Evolutionary conservation across 176 grass and related monocot genomes (phyloP).

Genomic region (Lolium rigidum): DNA sequence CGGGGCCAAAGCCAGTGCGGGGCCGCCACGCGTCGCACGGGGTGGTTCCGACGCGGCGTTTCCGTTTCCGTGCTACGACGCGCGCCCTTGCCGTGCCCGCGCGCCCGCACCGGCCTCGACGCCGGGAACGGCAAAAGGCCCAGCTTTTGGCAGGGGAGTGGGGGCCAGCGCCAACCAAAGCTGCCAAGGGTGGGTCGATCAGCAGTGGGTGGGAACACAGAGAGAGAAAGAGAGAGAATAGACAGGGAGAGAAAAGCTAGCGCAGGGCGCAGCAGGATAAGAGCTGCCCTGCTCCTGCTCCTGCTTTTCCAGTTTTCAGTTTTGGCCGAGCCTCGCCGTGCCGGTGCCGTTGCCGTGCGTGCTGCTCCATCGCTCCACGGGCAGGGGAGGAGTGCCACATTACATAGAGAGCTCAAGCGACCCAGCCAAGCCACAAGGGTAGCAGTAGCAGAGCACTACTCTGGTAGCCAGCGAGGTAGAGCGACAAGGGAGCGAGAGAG

Average conservation of each 20-base stretch:
- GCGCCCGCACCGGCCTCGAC: neutral
- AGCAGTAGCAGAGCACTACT: no score
- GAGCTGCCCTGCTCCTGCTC: neutral
- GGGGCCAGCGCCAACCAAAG: no score
- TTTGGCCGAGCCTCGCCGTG: neutral
- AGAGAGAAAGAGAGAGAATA: neutral
- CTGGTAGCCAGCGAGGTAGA: no score
- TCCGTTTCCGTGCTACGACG: constrained; percentile 9
- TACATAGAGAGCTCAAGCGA: neutral
- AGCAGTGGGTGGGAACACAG: neutral
- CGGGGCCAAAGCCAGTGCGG: no score
- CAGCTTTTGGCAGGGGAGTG: neutral
- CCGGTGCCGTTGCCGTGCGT: no score
- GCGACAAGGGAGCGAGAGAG: no score
- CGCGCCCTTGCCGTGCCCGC: neutral
- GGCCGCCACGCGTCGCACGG: neutral
- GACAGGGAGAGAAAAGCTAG: neutral
- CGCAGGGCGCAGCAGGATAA: neutral
- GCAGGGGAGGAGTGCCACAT: neutral
- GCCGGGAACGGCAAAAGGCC: constrained; percentile 40
- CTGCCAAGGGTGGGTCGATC: no score
- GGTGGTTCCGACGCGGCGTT: neutral
- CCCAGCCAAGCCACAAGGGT: neutral
- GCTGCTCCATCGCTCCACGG: no score
- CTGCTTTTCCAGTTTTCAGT: neutral